A percentile compares a stretch with the other conserved stretches of the same genome.
These are phyloP conservation scores for Gaillardinia entomophila DNA, from an alignment of 805 yeast species.

Conservation along the genomic window DNA sequence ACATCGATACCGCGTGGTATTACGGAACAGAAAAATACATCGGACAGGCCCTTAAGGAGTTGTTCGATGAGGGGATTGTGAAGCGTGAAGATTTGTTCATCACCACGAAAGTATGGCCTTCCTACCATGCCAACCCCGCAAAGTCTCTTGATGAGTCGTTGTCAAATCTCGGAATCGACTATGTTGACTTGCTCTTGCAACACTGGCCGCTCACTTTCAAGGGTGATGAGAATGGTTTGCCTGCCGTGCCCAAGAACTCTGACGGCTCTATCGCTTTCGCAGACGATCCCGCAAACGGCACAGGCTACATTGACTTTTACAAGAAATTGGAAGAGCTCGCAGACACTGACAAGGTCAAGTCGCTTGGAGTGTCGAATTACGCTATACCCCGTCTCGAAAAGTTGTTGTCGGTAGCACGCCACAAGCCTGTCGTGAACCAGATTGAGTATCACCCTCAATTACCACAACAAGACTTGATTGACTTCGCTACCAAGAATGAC, in stretches of 20 bases:
- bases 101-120: constrained; percentile 41
- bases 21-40: constrained; percentile 38
- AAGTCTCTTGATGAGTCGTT: constrained; percentile 38
- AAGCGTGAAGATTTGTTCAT: constrained; percentile 42
- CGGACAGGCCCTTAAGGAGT: constrained; percentile 42
- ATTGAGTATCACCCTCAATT: constrained; percentile 32
- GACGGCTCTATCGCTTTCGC: constrained; percentile 29
- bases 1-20: constrained; percentile 48
- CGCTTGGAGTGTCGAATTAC: constrained; percentile 58
- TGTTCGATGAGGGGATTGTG: constrained; percentile 42
- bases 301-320: constrained; percentile 24
- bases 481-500: constrained; percentile 28
- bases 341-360: constrained; percentile 33
- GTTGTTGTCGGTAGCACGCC: constrained; percentile 31
- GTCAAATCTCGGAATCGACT: constrained; percentile 35
- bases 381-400: constrained; percentile 22
- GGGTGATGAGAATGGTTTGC: constrained; percentile 35
- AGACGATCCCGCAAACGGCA: constrained; percentile 30
- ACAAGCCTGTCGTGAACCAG: constrained; percentile 50
- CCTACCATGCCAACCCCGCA: constrained; percentile 33
- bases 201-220: constrained; percentile 46
- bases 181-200: constrained; percentile 42
- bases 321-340: constrained; percentile 22
- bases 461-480: constrained; percentile 35
- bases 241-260: constrained; percentile 29